phyloP scores from a whole-genome alignment of 306 rosid species.

The Mimosa bimucronata region DNA sequence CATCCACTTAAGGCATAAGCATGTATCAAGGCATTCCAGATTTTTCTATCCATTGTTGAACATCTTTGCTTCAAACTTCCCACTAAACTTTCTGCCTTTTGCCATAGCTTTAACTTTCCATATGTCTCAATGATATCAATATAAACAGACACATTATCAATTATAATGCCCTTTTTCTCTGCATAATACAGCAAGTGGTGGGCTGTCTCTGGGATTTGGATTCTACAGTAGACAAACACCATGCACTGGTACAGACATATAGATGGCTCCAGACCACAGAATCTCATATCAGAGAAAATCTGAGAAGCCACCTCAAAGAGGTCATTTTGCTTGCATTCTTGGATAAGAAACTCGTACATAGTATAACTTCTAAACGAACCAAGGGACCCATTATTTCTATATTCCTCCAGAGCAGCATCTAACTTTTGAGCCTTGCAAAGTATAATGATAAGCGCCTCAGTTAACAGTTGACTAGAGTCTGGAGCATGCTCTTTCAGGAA shows the following conservation, averaged over 20 bases:
- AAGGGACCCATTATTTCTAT: conserved; percentile 57
- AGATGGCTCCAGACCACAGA: conserved; percentile 70
- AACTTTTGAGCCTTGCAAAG: conserved; percentile 76
- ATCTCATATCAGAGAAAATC: conserved; percentile 86
- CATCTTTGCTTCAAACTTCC: conserved; percentile 65
- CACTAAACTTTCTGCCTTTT: conserved; percentile 89
- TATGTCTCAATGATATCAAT: conserved; percentile 69
- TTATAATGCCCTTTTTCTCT: conserved; percentile 53
- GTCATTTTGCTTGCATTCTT: conserved; percentile 74
- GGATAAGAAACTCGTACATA: conserved; percentile 72
- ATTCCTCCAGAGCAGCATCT: conserved; percentile 80
- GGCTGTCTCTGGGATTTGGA: conserved; percentile 88
- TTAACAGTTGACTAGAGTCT: conserved; percentile 59
- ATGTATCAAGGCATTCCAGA: conserved; percentile 92
- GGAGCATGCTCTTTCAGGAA: conserved; percentile 73
- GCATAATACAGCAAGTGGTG: conserved; percentile 72
- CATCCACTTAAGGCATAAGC: conserved; percentile 88
- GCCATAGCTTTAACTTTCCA: conserved; percentile 86
- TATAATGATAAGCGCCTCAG: conserved; percentile 76
- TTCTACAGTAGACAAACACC: conserved; percentile 67
- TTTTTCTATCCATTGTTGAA: conserved; percentile 65
- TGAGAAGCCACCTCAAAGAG: conserved; percentile 71
- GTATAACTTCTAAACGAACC: conserved; percentile 61
- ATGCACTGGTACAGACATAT: conserved; percentile 61
- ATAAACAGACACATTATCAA: conserved; percentile 49